Conservation (phyloP, 2,329 filamentous ascomycete genomes). For the Fusarium luffae region DNA sequence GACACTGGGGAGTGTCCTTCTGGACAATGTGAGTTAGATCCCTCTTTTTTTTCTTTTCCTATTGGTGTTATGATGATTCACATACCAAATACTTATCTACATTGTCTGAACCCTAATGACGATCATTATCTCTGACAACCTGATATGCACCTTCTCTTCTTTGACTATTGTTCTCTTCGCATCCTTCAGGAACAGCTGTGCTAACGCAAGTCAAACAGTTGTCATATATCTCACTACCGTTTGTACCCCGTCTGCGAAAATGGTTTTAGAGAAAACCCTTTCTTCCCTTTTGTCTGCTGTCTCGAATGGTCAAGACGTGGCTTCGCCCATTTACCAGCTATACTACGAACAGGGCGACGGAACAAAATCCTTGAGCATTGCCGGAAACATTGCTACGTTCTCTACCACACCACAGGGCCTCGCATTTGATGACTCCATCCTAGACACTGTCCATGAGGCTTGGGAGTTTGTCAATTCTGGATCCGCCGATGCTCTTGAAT, state of each 20-base stretch:
- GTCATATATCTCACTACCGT: slow-evolving; percentile 54
- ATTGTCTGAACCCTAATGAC: slow-evolving; percentile 97
- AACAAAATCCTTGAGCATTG: slow-evolving; percentile 43
- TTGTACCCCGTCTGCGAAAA: slow-evolving; percentile 49
- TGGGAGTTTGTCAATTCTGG: slow-evolving; percentile 74
- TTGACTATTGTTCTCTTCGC: slow-evolving; percentile 14
- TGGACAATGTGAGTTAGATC: slow-evolving; percentile 83
- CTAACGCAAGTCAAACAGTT: slow-evolving; percentile 50
- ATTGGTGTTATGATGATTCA: slow-evolving; percentile 82
- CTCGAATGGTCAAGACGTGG: slow-evolving; percentile 43
- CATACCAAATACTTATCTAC: slow-evolving; percentile 98
- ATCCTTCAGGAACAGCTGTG: slow-evolving; percentile 34
- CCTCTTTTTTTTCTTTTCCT: slow-evolving; percentile 36
- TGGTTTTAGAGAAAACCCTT: slow-evolving; percentile 55
- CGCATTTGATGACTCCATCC: slow-evolving; percentile 76
- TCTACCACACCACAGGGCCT: slow-evolving; percentile 71
- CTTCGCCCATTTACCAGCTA: slow-evolving; percentile 61
- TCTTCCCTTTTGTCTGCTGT: slow-evolving; percentile 53
- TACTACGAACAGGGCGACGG: slow-evolving; percentile 64
- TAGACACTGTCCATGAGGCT: slow-evolving; percentile 74
- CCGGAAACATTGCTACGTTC: slow-evolving; percentile 65
- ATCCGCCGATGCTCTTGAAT: slow-evolving; percentile 61
- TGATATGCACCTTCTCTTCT: slow-evolving; percentile 67
- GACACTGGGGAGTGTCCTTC: slow-evolving; percentile 91
- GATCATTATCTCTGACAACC: slow-evolving; percentile 88